Conservation (phyloP, 1,284 basidiomycete species). For the Microbotryum lychnidis-dioicae region DNA sequence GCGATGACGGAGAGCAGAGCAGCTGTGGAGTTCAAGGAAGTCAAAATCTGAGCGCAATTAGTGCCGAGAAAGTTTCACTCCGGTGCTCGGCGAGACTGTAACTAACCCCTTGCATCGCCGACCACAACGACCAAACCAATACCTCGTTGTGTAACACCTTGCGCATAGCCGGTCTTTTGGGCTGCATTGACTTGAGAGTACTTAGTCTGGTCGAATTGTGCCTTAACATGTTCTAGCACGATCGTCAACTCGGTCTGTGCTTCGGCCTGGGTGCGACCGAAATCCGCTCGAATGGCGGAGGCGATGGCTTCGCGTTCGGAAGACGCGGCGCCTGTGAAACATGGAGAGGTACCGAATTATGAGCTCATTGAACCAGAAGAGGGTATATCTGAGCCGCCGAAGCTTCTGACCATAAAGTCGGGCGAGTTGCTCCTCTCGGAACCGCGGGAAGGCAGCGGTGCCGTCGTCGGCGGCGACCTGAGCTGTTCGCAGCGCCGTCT, state of each 20-base stretch:
- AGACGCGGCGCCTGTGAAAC: neutral
- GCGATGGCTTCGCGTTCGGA: neutral
- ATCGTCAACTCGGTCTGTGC: neutral
- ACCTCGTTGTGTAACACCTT: neutral
- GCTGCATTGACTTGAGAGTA: neutral
- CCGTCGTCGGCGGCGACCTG: neutral
- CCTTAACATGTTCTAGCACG: slow-evolving; percentile 1
- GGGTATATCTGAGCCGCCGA: too few species aligned
- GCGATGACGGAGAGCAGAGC: neutral
- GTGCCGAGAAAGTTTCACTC: neutral
- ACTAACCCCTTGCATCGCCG: neutral
- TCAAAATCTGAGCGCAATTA: neutral
- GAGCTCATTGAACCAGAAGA: neutral
- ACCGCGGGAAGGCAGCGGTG: neutral
- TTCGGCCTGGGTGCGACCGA: neutral
- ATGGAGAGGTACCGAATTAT: neutral
- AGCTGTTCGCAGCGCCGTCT: neutral
- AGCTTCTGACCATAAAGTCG: slow-evolving; percentile 2
- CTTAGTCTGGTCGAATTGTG: neutral
- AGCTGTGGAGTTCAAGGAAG: neutral
- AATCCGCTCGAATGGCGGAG: neutral
- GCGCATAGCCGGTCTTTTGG: neutral
- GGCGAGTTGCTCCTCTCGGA: slow-evolving; percentile 6
- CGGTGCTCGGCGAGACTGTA: neutral
- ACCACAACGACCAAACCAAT: neutral